These are phyloP conservation scores for Cucumis variabilis DNA, from an alignment of 331 rosid species.

Conservation along the genomic window DNA sequence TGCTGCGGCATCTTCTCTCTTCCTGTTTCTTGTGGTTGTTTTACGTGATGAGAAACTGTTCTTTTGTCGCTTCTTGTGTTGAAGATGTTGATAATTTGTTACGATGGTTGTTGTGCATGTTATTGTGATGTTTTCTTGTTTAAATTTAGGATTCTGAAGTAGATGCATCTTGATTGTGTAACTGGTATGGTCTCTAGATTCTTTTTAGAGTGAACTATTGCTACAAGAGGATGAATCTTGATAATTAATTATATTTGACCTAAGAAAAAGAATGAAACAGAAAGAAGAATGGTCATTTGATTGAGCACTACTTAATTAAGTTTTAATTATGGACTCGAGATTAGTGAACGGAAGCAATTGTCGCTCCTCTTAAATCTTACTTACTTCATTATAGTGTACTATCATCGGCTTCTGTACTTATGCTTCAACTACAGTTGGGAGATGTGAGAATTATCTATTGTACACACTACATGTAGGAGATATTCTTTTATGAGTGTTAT, in stretches of 20 bases:
- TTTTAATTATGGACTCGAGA: neutral
- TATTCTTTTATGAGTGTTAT: neutral
- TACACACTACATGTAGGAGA: neutral
- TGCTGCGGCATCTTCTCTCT: neutral
- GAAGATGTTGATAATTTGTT: neutral
- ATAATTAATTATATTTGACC: neutral
- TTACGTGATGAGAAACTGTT: neutral
- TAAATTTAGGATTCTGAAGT: neutral
- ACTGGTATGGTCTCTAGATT: neutral
- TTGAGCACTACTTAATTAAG: neutral
- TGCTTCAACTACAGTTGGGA: neutral
- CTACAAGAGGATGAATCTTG: neutral
- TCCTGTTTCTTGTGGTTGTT: neutral
- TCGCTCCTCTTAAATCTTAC: neutral
- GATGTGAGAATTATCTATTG: neutral
- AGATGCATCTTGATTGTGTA: neutral
- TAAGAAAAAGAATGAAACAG: neutral
- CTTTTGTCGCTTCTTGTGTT: neutral
- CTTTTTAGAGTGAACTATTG: neutral
- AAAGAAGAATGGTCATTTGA: neutral
- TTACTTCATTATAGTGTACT: neutral
- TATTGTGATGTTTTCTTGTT: conserved; percentile 2
- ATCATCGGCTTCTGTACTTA: neutral
- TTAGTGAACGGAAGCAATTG: neutral
- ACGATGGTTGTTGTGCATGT: neutral